phyloP scores from a whole-genome alignment of 805 yeast species.

The Komagataella ulmi region DNA sequence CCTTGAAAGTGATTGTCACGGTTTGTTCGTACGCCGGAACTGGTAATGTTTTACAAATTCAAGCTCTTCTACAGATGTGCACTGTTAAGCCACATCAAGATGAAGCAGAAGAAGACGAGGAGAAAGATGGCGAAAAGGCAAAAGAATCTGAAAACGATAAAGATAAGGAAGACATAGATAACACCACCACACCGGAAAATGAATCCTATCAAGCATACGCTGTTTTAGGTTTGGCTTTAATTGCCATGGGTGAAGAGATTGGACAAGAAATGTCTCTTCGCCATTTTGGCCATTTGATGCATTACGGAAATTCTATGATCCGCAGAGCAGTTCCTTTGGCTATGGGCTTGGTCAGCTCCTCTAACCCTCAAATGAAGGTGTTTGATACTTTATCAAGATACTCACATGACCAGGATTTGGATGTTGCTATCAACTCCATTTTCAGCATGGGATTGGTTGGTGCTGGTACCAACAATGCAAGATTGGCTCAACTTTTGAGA shows the following conservation, averaged over 20 bases:
- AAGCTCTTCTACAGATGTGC: constrained; percentile 78
- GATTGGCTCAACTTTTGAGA: constrained; percentile 89
- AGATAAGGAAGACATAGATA: constrained; percentile 17
- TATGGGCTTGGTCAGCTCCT: constrained; percentile 89
- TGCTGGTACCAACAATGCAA: constrained; percentile 97
- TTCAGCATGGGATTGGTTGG: constrained; percentile 97
- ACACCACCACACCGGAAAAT: constrained; percentile 27
- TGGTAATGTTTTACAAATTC: constrained; percentile 92
- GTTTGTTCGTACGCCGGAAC: constrained; percentile 96
- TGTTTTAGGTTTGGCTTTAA: constrained; percentile 85
- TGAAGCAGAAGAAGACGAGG: constrained; percentile 46
- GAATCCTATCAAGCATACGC: constrained; percentile 72
- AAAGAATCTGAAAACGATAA: constrained; percentile 9
- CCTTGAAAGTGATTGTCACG: constrained; percentile 79
- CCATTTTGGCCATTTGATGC: constrained; percentile 96
- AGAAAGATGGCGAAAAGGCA: constrained; percentile 24
- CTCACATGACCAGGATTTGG: constrained; percentile 90
- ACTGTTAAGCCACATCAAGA: constrained; percentile 55
- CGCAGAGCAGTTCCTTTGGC: constrained; percentile 95
- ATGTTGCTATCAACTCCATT: constrained; percentile 89
- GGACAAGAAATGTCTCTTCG: constrained; percentile 97
- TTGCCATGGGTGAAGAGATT: constrained; percentile 95
- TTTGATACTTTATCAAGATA: constrained; percentile 92
- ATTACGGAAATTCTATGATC: constrained; percentile 85
- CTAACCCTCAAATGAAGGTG: constrained; percentile 93